Percentiles rank a stretch among this genome's conserved stretches.
These are phyloP conservation scores for Penicillium odoratum DNA, from an alignment of 495 filamentous ascomycete genomes.

Conservation along the genomic window DNA sequence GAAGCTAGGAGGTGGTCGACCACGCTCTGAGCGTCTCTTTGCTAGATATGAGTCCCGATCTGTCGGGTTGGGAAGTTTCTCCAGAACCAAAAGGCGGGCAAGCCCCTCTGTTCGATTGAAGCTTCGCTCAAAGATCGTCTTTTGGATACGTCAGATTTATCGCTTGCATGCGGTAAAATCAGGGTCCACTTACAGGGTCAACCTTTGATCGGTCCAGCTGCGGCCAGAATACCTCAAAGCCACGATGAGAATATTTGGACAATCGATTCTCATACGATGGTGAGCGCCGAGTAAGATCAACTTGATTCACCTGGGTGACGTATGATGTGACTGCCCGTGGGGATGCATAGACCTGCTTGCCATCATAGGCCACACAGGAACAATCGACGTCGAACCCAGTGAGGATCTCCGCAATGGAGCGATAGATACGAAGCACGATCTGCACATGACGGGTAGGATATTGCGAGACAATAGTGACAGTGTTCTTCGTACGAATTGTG, in stretches of 20 bases:
- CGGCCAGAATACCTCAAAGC: conserved; percentile 80
- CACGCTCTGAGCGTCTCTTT: conserved; percentile 66
- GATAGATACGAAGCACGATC: conserved; percentile 83
- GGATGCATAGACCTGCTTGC: conserved; percentile 68
- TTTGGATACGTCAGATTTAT: not conserved
- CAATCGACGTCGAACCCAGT: conserved; percentile 86
- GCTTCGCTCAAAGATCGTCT: conserved; percentile 78
- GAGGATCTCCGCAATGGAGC: conserved; percentile 75
- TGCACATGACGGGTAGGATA: conserved; percentile 80
- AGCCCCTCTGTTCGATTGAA: conserved; percentile 72
- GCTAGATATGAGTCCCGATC: conserved; percentile 67
- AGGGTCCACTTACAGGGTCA: conserved; percentile 53
- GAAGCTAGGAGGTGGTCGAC: conserved; percentile 49
- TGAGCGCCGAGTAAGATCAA: conserved; percentile 75
- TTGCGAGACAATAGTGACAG: conserved; percentile 78
- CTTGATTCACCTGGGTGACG: conserved; percentile 75
- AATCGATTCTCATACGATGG: conserved; percentile 84
- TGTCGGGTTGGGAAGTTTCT: conserved; percentile 64
- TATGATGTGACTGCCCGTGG: conserved; percentile 72
- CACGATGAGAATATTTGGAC: conserved; percentile 82
- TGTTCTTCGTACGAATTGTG: conserved; percentile 76
- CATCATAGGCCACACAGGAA: conserved; percentile 76
- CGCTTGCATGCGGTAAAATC: not conserved
- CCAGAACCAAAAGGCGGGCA: conserved; percentile 76
- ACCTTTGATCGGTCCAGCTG: conserved; percentile 68